A percentile compares a stretch with the other conserved stretches of the same genome.
phyloP scores from a whole-genome alignment of 2,329 filamentous ascomycete species.

The Diaporthe australafricana region DNA sequence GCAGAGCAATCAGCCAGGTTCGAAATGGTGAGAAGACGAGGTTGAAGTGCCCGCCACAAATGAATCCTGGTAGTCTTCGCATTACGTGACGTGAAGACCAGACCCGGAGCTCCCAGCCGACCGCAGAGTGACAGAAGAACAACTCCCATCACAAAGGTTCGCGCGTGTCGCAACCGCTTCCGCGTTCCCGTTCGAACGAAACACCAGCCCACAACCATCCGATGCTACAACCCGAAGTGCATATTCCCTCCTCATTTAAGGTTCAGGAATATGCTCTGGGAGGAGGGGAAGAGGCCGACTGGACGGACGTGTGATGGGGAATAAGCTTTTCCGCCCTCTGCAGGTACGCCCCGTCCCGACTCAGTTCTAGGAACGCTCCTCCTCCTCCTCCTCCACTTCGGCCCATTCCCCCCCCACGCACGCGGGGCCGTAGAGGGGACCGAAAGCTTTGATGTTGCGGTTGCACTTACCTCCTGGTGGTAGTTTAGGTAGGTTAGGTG shows the following conservation, averaged over 20 bases:
- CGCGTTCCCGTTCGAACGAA: background rate
- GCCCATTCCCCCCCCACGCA: background rate
- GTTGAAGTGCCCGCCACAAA: too few relatives aligned
- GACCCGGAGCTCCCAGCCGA: too few relatives aligned
- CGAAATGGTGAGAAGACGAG: too few relatives aligned
- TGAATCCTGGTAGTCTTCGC: too few relatives aligned
- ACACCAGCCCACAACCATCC: background rate
- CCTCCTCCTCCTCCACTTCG: background rate
- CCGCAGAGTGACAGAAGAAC: too few relatives aligned
- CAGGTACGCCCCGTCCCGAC: conserved; percentile 5
- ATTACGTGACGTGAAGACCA: background rate
- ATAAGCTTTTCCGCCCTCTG: conserved; percentile 4
- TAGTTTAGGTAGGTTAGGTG: background rate
- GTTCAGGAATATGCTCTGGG: background rate
- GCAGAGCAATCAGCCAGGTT: too few relatives aligned
- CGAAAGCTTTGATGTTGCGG: background rate
- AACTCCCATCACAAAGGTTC: too few relatives aligned
- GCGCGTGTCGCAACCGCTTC: background rate
- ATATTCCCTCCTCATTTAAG: background rate
- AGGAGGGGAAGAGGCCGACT: background rate
- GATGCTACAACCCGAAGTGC: background rate
- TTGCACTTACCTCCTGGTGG: background rate
- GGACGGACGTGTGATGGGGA: background rate
- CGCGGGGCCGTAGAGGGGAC: background rate
- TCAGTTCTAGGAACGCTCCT: too few relatives aligned